Percentiles rank a stretch among this genome's conserved stretches.
Conservation (phyloP, 768 basidiomycete species). For the Phlebiopsis flavidoalba region DNA sequence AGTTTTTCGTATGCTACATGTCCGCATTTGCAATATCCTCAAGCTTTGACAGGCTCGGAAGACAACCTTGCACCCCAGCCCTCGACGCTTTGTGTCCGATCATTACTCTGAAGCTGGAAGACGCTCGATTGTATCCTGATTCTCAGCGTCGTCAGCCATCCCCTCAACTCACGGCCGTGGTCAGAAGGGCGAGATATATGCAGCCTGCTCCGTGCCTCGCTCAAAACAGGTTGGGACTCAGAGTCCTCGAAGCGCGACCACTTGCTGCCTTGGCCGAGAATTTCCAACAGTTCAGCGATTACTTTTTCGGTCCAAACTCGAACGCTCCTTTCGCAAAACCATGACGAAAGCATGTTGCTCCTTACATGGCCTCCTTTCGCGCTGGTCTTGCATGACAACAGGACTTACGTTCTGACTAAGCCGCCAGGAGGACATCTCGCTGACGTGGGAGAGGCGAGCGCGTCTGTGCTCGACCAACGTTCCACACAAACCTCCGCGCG, state of each 20-base stretch:
- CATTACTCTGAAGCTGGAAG: slow-evolving; percentile 44
- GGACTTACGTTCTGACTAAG: slow-evolving; percentile 93
- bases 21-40: background rate
- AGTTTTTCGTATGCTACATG: slow-evolving; percentile 20
- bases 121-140: slow-evolving; percentile 44
- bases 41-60: slow-evolving; percentile 30
- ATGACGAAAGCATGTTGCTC: slow-evolving; percentile 94
- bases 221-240: slow-evolving; percentile 88
- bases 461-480: slow-evolving; percentile 92
- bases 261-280: slow-evolving; percentile 34
- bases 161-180: slow-evolving; percentile 24
- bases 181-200: slow-evolving; percentile 53
- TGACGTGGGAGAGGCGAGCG: slow-evolving; percentile 89
- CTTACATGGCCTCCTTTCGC: slow-evolving; percentile 90
- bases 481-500: slow-evolving; percentile 92
- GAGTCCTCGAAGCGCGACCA: slow-evolving; percentile 69
- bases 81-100: slow-evolving; percentile 50
- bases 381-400: slow-evolving; percentile 96
- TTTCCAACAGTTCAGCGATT: slow-evolving; percentile 34
- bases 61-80: slow-evolving; percentile 34
- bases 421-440: slow-evolving; percentile 90
- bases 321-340: slow-evolving; percentile 57
- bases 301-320: slow-evolving; percentile 78
- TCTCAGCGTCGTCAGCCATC: slow-evolving; percentile 18
- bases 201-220: slow-evolving; percentile 50